phyloP scores from a whole-genome alignment of 179 eudicot genomes.

The Patellifolia procumbens region DNA sequence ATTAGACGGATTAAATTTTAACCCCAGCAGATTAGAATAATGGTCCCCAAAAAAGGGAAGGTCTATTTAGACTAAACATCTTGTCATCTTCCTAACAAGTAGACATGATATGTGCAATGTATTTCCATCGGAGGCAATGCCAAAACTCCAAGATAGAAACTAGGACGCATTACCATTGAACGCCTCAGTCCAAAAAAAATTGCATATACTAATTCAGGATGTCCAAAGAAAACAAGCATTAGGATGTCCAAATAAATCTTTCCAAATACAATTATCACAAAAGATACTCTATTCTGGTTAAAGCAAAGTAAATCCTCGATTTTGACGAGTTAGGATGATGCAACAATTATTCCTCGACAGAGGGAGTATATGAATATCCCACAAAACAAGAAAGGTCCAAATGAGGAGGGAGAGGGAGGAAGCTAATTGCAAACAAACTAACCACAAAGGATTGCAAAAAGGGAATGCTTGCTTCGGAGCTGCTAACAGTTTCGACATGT shows the following conservation, averaged over 20 bases:
- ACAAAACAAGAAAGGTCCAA: not conserved
- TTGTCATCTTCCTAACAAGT: not conserved
- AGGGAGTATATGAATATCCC: not conserved
- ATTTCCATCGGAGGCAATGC: not conserved
- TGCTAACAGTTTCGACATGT: conserved; percentile 78
- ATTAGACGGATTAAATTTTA: not conserved
- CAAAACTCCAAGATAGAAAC: not conserved
- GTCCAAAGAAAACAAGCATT: not conserved
- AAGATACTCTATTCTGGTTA: not conserved
- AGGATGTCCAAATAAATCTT: no score
- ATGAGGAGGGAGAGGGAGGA: not conserved
- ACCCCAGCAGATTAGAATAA: not conserved
- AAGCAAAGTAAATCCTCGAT: not conserved
- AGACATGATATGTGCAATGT: not conserved
- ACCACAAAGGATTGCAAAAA: conserved; percentile 71
- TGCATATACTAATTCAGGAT: not conserved
- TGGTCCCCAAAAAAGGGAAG: not conserved
- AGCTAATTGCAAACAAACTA: conserved; percentile 18
- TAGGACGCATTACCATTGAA: not conserved
- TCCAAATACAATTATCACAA: not conserved
- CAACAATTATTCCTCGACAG: not conserved
- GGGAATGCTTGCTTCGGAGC: conserved; percentile 51
- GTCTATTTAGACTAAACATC: not conserved
- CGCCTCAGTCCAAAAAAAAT: not conserved
- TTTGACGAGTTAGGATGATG: not conserved